Percentiles rank a stretch among this genome's conserved stretches.
Conservation (phyloP, 495 filamentous ascomycete genomes). For the Neurospora sp. region DNA sequence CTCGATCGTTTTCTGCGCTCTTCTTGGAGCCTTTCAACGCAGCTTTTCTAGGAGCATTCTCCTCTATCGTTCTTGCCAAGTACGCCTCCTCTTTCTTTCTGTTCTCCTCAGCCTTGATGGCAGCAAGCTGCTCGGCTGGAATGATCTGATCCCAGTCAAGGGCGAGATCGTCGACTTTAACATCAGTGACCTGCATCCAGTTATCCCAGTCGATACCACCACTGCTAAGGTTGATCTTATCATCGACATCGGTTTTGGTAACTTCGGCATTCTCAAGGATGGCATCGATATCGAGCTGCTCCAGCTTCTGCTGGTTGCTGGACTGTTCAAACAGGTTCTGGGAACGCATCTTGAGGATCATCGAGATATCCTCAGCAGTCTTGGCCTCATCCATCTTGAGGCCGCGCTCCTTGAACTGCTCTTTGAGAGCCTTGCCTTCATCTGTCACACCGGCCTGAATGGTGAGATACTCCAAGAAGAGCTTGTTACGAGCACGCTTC, state of each 20-base stretch:
- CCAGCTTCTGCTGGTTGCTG: slow-evolving; percentile 88
- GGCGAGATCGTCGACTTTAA: slow-evolving; percentile 80
- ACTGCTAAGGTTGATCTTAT: slow-evolving; percentile 45
- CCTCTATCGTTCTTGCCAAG: slow-evolving; percentile 70
- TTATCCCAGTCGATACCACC: slow-evolving; percentile 90
- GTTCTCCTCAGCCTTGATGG: slow-evolving; percentile 81
- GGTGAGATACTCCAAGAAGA: slow-evolving; percentile 95
- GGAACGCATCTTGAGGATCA: slow-evolving; percentile 84
- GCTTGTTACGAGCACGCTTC: slow-evolving; percentile 91
- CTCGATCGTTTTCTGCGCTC: slow-evolving; percentile 61
- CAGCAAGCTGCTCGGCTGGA: slow-evolving; percentile 79
- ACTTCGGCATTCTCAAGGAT: slow-evolving; percentile 94
- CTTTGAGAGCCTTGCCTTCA: slow-evolving; percentile 67
- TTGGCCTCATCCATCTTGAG: slow-evolving; percentile 61
- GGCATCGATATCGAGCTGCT: slow-evolving; percentile 96
- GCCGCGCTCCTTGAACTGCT: slow-evolving; percentile 42
- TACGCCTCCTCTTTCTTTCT: slow-evolving; percentile 73
- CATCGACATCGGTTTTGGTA: slow-evolving; percentile 80
- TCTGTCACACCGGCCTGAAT: slow-evolving; percentile 96
- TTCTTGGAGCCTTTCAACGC: slow-evolving; percentile 40
- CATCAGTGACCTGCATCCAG: slow-evolving; percentile 87
- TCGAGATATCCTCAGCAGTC: slow-evolving; percentile 81
- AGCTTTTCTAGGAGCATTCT: slow-evolving; percentile 76
- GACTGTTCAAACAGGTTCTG: slow-evolving; percentile 97
- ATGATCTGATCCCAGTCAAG: slow-evolving; percentile 95